These are phyloP conservation scores for Penicillium sp. DNA, from an alignment of 2,329 filamentous ascomycete genomes.

Conservation along the genomic window DNA sequence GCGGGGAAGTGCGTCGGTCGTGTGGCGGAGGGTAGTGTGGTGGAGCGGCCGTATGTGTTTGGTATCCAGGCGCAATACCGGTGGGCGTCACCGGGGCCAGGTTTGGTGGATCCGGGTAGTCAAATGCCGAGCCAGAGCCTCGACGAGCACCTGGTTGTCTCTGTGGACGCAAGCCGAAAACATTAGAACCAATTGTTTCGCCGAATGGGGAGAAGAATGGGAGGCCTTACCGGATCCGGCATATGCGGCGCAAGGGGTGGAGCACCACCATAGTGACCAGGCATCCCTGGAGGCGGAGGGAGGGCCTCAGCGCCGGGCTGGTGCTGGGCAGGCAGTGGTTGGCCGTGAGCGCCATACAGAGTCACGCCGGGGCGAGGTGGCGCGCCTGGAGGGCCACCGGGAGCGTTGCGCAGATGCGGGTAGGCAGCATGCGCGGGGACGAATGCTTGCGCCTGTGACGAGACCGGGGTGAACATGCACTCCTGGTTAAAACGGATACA, in stretches of 20 bases:
- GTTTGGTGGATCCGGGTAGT: conserved; percentile 45
- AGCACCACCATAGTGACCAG: conserved; percentile 33
- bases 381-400: conserved; percentile 27
- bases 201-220: conserved; percentile 8
- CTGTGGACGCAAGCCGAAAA: conserved; percentile 19
- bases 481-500: conserved; percentile 69
- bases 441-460: conserved; percentile 67
- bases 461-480: conserved; percentile 71
- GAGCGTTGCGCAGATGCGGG: conserved; percentile 46
- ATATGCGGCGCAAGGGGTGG: conserved; percentile 36
- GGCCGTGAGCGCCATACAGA: conserved; percentile 48
- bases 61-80: conserved; percentile 40
- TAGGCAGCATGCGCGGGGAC: conserved; percentile 66
- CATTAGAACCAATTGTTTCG: conserved; percentile 2
- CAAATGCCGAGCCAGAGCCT: conserved; percentile 41
- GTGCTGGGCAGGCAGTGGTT: conserved; percentile 44
- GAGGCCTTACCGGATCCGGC: conserved; percentile 45
- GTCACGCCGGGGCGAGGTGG: conserved; percentile 30
- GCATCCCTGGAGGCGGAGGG: conserved; percentile 40
- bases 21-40: conserved; percentile 38
- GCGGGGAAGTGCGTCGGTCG: conserved; percentile 43
- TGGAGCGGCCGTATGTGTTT: conserved; percentile 34
- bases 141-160: conserved; percentile 39
- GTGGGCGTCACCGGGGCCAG: conserved; percentile 45
- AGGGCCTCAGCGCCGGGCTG: conserved; percentile 36